Evolutionary conservation across 345 rosid species (phyloP), one percentile per base, ranked within the genome.

Genomic region (Eutrema heterophyllum): DNA sequence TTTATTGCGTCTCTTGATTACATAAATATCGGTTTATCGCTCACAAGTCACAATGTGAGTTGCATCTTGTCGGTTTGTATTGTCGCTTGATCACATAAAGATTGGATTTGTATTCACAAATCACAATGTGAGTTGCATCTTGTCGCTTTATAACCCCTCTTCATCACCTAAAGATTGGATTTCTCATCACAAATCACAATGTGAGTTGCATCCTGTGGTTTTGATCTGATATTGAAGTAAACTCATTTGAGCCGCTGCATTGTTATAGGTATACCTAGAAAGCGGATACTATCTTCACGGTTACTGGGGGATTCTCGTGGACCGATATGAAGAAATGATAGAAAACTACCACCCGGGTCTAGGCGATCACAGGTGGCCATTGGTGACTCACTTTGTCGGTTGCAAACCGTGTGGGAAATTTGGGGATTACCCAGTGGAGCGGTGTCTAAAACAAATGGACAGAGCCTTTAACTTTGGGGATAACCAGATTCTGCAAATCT

Each of bases 371-470:
- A 78, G 96, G 6, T 90, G 93, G 96, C 96, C 96, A 9, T 81
- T 89, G 65, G 96, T 89, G 16, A 89, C 96, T 73, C 93, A 89
- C 80, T 89, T 89, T 64, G 91, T 88, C 78, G 96, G 96, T 56
- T 89, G 96, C 84, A 87, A 89, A 78, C 96, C 90, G 0, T 89
- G 96, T 40, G 91, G 87, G 35, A 87, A 86, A 58, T 81, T 87
- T 16, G 86, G 88, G 6, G 88, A 86, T 79, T 84, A 85, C 68
- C 81, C 91, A 0, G 89, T 88, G 16, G 88, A 90, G 76, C 79
- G 86, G 69, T 90, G 96, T 78, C 72, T 86, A 77, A 88, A 82
- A 76, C 91, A 88, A 71, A 90, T 90, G 93, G 96, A 90, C 45
- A 83, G 89, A 46, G 93, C 96, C 11, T 90, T 90, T 71, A 86